Evolutionary conservation across 371 early-diverging fungal genomes (phyloP).

Genomic region (Gilbertella persicaria): DNA sequence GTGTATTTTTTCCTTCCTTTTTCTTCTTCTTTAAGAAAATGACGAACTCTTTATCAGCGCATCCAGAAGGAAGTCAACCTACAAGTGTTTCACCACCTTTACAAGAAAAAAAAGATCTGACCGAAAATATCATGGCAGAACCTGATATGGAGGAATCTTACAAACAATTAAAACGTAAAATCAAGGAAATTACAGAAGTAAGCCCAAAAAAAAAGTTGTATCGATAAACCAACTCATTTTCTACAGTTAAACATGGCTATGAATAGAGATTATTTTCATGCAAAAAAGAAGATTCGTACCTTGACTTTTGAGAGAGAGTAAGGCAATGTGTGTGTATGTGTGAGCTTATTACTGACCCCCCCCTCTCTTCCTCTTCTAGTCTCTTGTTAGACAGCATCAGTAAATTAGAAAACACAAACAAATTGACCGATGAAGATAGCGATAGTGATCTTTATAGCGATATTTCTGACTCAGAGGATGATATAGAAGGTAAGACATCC

Average conservation of each 20-base stretch:
- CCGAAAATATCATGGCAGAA: background rate
- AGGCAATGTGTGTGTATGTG: background rate
- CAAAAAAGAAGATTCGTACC: conserved; percentile 31
- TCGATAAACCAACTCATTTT: background rate
- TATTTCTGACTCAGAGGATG: conserved; percentile 19
- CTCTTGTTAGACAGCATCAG: conserved; percentile 52
- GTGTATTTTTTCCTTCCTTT: background rate
- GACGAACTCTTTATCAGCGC: background rate
- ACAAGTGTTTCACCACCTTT: background rate
- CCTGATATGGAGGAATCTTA: conserved; percentile 45
- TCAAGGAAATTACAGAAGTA: conserved; percentile 59
- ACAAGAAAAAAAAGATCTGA: background rate
- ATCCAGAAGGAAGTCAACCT: background rate
- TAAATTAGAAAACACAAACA: conserved; percentile 20
- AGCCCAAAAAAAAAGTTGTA: background rate
- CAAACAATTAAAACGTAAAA: conserved; percentile 53
- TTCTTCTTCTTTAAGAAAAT: background rate
- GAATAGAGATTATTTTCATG: conserved; percentile 24
- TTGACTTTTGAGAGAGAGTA: conserved; percentile 34
- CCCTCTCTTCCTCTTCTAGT: conserved; percentile 11
- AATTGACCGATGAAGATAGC: conserved; percentile 31
- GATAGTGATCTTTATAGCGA: conserved; percentile 44
- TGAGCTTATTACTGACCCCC: background rate
- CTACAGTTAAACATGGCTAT: conserved; percentile 15
- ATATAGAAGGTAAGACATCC: conserved; percentile 26